Base-by-base conservation (phyloP, 225 moss, liverwort and hornwort genomes). In the Pleurozium schreberi region DNA sequence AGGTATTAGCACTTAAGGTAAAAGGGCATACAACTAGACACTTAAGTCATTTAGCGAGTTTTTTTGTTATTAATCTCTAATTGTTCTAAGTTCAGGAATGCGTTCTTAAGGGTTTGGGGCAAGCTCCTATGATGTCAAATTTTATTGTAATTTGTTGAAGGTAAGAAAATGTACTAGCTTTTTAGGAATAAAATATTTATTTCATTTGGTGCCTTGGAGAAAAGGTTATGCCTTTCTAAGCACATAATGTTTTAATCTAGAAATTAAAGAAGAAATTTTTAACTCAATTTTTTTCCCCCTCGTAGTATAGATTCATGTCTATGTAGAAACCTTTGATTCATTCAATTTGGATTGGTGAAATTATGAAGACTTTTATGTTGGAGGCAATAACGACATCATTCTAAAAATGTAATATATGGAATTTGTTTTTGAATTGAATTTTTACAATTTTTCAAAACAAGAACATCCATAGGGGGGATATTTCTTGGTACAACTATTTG, bases 401-500 rank as follows among this genome's bases (percentile, higher is more conserved):
- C 11, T 45, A 10, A 74, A n/a, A 74, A 6, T 10, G 28, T 18
- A 47, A 74, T 30, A 3, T 47, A 18, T 30, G 17, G 16, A 18
- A 18, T 30, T 73, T 30, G 4, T 31, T 73, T 45, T 3, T 43
- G 0, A 31, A 19, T 19, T 75, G 11, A 31, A 49, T 12, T 47
- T 74, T 2, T 1, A 12, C 17, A 75, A 49, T 31, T 31, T 74
- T 19, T 19, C 4, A 31, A 31, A 73, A 10, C 10, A 28, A 28
- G 5, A 30, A 30, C n/a, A 73, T 10, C 2, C 0, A 10, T 17
- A 28, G 30, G 17, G 0, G 3, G 2, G 18, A 73, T 6, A 43
- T 71, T 27, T 5, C 1, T 73, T 73, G 10, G 1, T 49, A 19
- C 18, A 75, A 49, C 19, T 30, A 31, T 19, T 4, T 33, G 7